These are phyloP conservation scores for Cornus suecica DNA, from an alignment of 148 eudicot genomes.

Conservation along the genomic window DNA sequence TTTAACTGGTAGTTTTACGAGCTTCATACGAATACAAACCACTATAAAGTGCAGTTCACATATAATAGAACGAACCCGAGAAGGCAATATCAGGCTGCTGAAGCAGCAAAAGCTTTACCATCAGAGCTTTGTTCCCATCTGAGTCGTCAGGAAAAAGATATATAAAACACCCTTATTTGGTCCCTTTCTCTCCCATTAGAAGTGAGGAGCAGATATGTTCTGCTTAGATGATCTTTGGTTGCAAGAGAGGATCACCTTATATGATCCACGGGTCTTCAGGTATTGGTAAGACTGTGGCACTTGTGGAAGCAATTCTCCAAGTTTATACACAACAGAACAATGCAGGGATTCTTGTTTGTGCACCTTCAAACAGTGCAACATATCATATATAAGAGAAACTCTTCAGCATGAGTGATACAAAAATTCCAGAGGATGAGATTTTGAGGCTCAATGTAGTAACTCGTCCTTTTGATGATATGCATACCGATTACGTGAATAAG, in stretches of 20 bases:
- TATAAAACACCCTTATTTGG: conserved; percentile 29
- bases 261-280: conserved; percentile 94
- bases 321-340: conserved; percentile 32
- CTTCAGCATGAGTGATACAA: conserved; percentile 19
- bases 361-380: conserved; percentile 92
- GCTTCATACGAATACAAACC: conserved; percentile 32
- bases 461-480: conserved; percentile 65
- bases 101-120: conserved; percentile 47
- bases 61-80: conserved; percentile 62
- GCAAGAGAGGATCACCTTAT: conserved; percentile 77
- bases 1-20: conserved; percentile 56
- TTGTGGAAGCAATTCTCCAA: conserved; percentile 78
- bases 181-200: conserved; percentile 48
- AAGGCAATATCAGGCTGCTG: conserved; percentile 73
- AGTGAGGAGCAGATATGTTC: conserved; percentile 71
- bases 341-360: conserved; percentile 66
- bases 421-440: conserved; percentile 39
- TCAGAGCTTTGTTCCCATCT: conserved; percentile 60
- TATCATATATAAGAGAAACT: conserved; percentile 75
- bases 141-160: conserved; percentile 32
- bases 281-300: conserved; percentile 86
- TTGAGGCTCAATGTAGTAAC: conserved; percentile 82
- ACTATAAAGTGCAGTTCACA: conserved; percentile 66
- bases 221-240: conserved; percentile 58
- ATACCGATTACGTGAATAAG: conserved; percentile 31